These are phyloP conservation scores for Pseudogymnoascus verrucosus DNA, from an alignment of 2,329 filamentous ascomycete genomes.

Conservation along the genomic window DNA sequence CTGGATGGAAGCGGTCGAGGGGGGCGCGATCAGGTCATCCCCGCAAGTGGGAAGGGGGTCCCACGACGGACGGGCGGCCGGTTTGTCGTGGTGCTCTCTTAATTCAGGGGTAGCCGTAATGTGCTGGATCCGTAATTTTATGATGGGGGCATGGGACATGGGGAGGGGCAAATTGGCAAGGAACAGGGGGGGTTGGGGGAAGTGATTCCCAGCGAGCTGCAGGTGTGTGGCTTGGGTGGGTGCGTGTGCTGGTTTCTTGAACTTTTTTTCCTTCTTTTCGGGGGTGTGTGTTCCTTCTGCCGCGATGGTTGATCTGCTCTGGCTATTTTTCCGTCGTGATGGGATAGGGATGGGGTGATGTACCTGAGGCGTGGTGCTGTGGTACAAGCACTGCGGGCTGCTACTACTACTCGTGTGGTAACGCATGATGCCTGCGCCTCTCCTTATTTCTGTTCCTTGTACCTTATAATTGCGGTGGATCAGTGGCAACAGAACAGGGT, in stretches of 20 bases:
- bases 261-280: neutral
- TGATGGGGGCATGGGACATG: neutral
- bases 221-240: neutral
- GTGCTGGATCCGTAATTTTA: neutral
- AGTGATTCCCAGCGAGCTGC: neutral
- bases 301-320: neutral
- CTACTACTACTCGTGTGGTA: neutral
- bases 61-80: neutral
- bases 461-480: neutral
- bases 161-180: neutral
- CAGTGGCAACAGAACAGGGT: neutral
- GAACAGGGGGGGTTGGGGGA: neutral
- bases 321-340: neutral
- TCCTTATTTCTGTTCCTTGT: neutral
- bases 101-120: neutral
- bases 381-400: neutral
- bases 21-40: neutral
- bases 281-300: neutral
- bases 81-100: neutral
- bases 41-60: neutral
- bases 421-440: neutral
- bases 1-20: neutral
- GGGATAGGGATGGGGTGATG: neutral
- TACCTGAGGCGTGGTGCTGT: neutral
- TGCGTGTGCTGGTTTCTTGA: neutral